Conservation (phyloP, 2,329 filamentous ascomycete genomes). For the Colletotrichum gigasporum region DNA sequence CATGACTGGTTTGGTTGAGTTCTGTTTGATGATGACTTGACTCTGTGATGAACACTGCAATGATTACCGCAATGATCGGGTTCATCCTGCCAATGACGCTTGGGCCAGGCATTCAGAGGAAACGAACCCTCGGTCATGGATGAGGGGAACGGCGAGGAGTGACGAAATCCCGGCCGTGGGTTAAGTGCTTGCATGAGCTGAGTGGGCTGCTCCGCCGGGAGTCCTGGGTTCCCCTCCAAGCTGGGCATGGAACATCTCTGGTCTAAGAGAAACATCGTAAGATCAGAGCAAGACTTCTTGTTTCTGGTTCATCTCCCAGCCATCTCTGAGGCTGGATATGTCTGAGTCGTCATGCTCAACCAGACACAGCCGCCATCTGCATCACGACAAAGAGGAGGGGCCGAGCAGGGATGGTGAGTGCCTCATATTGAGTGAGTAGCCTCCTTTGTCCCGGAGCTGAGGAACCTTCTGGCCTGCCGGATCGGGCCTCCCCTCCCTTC, state of each 20-base stretch:
- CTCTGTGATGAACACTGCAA: not conserved
- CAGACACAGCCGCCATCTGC: no score
- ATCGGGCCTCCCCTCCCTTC: no score
- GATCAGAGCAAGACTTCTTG: no score
- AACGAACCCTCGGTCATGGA: not conserved
- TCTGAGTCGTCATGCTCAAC: no score
- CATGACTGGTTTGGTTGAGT: no score
- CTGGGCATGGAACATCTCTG: no score
- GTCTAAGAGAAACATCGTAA: no score
- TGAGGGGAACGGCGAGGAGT: not conserved
- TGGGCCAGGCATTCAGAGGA: conserved; percentile 6
- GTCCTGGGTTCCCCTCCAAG: no score
- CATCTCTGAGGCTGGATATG: no score
- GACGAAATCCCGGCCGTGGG: not conserved
- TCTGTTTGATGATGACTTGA: no score
- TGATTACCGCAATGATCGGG: not conserved
- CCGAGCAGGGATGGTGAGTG: not conserved
- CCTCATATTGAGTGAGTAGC: not conserved
- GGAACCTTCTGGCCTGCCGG: not conserved
- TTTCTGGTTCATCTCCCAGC: no score
- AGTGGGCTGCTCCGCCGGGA: not conserved
- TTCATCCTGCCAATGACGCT: not conserved
- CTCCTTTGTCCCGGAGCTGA: no score
- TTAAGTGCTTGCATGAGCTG: conserved; percentile 3
- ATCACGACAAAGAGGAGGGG: not conserved